These are phyloP conservation scores for Hortaea werneckii DNA, from an alignment of 2,329 filamentous ascomycete species.

Conservation along the genomic window DNA sequence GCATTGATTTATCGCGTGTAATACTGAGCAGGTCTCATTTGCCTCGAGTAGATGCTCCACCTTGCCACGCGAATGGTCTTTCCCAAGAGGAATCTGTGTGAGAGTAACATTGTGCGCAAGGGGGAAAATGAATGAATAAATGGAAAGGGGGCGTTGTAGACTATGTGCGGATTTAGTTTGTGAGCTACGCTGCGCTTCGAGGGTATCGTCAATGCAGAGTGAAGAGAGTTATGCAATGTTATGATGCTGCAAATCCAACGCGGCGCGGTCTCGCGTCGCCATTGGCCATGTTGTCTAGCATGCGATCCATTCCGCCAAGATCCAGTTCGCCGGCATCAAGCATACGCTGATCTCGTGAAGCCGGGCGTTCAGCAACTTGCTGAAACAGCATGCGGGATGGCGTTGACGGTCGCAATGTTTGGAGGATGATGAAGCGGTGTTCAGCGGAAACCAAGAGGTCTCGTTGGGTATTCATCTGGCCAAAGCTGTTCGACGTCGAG, in stretches of 20 bases:
- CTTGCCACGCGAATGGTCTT: conserved; percentile 34
- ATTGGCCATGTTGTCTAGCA: conserved; percentile 30
- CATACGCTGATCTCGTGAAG: conserved; percentile 31
- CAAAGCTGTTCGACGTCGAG: conserved; percentile 21
- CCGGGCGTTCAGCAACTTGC: conserved; percentile 16
- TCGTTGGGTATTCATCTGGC: conserved; percentile 34
- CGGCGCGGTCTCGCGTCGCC: conserved; percentile 16
- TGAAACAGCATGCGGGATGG: conserved; percentile 23
- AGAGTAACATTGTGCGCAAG: neutral
- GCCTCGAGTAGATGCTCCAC: conserved; percentile 43
- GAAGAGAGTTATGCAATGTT: conserved; percentile 3
- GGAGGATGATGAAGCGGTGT: conserved; percentile 35
- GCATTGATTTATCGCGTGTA: conserved; percentile 39
- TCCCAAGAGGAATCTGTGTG: neutral
- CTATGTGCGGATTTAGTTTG: too few relatives aligned
- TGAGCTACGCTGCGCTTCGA: neutral
- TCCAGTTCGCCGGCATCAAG: conserved; percentile 37
- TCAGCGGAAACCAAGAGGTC: conserved; percentile 36
- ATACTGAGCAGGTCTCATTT: conserved; percentile 46
- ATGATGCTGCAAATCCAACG: conserved; percentile 25
- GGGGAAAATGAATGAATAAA: too few relatives aligned
- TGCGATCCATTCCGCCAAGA: conserved; percentile 37
- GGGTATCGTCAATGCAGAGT: conserved; percentile 2
- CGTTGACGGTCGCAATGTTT: conserved; percentile 23
- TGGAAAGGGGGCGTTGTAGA: too few relatives aligned